These are phyloP conservation scores for Ambrosia trifida DNA, from an alignment of 129 eudicot species.

Conservation along the genomic window DNA sequence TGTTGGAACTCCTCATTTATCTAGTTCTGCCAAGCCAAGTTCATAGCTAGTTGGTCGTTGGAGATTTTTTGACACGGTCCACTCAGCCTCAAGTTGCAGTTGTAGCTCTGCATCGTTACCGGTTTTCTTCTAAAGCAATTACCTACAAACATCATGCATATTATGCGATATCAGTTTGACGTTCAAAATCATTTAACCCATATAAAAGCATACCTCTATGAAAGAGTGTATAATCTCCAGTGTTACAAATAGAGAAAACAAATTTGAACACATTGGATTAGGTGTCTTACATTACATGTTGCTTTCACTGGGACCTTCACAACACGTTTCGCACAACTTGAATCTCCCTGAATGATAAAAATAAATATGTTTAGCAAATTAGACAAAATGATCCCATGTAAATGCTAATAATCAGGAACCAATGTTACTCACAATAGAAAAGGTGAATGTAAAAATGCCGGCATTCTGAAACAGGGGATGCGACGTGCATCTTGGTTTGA, in stretches of 20 bases:
- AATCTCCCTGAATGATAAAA: constrained; percentile 38
- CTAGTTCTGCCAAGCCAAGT: too few species aligned
- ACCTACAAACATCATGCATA: too few species aligned
- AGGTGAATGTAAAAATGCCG: constrained; percentile 54
- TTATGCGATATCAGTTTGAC: too few species aligned
- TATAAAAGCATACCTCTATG: too few species aligned
- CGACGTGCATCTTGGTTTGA: constrained; percentile 38
- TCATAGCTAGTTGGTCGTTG: too few species aligned
- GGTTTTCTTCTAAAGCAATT: too few species aligned
- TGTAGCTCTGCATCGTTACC: too few species aligned
- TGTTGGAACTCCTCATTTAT: too few species aligned
- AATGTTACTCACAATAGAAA: constrained; percentile 55
- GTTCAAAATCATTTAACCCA: too few species aligned
- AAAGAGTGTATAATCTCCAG: too few species aligned
- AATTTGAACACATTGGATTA: neutral
- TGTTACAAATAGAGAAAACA: neutral
- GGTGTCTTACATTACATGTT: constrained; percentile 40
- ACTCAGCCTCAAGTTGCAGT: too few species aligned
- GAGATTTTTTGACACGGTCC: too few species aligned
- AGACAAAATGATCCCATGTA: neutral
- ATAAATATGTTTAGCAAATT: neutral
- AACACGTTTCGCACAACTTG: constrained; percentile 33
- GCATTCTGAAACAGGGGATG: constrained; percentile 51
- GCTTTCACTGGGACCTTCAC: constrained; percentile 49
- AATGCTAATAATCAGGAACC: neutral